Percentiles rank a stretch among this genome's conserved stretches.
These are phyloP conservation scores for Tremella fuciformis DNA, from an alignment of 768 basidiomycete species.

Conservation along the genomic window DNA sequence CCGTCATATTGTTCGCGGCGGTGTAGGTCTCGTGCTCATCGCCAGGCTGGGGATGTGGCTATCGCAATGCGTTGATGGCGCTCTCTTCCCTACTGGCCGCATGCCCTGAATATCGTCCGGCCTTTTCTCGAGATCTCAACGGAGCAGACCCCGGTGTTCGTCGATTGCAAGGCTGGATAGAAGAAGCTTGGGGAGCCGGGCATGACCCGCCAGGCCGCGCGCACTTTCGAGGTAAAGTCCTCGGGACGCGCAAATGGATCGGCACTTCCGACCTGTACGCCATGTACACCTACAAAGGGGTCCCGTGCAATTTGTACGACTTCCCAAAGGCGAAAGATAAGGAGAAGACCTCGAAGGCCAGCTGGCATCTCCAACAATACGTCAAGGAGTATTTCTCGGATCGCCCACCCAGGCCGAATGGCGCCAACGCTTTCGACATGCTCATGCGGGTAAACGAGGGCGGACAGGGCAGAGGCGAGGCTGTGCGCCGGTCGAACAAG, in stretches of 20 bases:
- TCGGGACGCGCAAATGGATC: conserved; percentile 69
- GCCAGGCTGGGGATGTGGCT: conserved; percentile 49
- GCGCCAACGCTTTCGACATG: conserved; percentile 55
- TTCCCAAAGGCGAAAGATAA: conserved; percentile 37
- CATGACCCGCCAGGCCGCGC: conserved; percentile 69
- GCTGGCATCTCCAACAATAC: conserved; percentile 65
- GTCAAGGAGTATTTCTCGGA: conserved; percentile 69
- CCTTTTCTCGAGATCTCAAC: conserved; percentile 50
- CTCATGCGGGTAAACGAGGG: conserved; percentile 53
- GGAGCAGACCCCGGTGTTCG: conserved; percentile 62
- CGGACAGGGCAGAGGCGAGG: conserved; percentile 51
- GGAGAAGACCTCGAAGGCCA: conserved; percentile 35
- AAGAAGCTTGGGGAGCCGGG: conserved; percentile 74
- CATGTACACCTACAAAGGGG: conserved; percentile 71
- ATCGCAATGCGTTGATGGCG: conserved; percentile 54
- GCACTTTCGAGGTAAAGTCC: conserved; percentile 59
- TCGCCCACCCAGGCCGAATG: not conserved
- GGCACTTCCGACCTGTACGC: conserved; percentile 79
- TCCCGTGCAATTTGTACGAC: conserved; percentile 67
- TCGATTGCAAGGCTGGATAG: conserved; percentile 74
- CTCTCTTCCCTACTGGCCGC: conserved; percentile 33
- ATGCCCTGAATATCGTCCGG: conserved; percentile 21
- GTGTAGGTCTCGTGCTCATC: not conserved
- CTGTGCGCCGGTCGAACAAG: conserved; percentile 61
- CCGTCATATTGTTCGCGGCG: not conserved